Evolutionary conservation across 73 alveolate genomes (phyloP).

Genomic region (Paramecium caudatum): DNA sequence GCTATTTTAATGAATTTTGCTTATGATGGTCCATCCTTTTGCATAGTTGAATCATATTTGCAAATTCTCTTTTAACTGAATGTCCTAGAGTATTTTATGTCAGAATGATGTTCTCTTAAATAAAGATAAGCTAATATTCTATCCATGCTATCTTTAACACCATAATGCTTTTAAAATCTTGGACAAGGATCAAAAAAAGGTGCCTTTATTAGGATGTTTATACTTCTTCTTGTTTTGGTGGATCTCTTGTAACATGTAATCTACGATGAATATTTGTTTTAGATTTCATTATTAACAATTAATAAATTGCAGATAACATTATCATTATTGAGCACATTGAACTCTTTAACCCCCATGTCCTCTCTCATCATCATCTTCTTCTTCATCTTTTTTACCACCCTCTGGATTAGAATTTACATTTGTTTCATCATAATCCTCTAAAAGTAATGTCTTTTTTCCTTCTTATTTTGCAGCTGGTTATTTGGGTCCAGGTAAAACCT

Average conservation of each 20-base stretch:
- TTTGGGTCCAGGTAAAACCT: constrained; percentile 62
- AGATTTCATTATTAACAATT: constrained; percentile 22
- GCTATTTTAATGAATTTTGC: background rate
- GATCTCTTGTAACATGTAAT: background rate
- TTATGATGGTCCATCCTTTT: background rate
- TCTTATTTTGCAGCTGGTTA: constrained; percentile 62
- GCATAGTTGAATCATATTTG: background rate
- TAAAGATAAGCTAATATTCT: constrained; percentile 32
- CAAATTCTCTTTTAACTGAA: constrained; percentile 43
- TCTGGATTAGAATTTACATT: constrained; percentile 70
- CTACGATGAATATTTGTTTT: background rate
- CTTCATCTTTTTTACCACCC: constrained; percentile 74
- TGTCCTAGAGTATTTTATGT: background rate
- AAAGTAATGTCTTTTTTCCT: constrained; percentile 4
- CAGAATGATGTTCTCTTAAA: constrained; percentile 9
- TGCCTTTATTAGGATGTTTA: background rate
- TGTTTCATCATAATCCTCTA: constrained; percentile 64
- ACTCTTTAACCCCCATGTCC: constrained; percentile 76
- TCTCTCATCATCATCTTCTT: constrained; percentile 72
- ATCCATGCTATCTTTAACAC: background rate
- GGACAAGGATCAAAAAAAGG: constrained; percentile 45
- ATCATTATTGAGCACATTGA: constrained; percentile 76
- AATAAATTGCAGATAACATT: constrained; percentile 17
- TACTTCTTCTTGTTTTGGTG: constrained; percentile 17
- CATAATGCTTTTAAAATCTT: background rate